Percentiles rank a stretch among this genome's conserved stretches.
Evolutionary conservation across 345 rosid species (phyloP).

Genomic region (Aquilaria sinensis): DNA sequence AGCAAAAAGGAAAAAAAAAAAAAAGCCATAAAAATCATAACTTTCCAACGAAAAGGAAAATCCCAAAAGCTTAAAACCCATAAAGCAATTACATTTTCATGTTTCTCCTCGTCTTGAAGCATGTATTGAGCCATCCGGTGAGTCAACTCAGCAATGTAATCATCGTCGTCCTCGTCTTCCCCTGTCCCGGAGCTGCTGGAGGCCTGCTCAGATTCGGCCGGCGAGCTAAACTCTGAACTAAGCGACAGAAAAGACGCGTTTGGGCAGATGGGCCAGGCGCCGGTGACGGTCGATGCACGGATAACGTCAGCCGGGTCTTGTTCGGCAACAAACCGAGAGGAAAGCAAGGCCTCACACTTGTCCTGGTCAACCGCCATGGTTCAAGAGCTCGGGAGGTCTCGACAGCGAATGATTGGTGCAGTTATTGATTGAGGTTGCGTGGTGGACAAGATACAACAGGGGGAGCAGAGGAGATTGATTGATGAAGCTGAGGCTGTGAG

Average conservation of each 20-base stretch:
- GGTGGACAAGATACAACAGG: constrained; percentile 5
- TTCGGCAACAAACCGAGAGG: constrained; percentile 9
- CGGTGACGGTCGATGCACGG: constrained; percentile 3
- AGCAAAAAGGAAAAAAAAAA: background rate
- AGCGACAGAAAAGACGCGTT: constrained; percentile 13
- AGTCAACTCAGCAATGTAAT: constrained; percentile 55
- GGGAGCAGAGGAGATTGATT: background rate
- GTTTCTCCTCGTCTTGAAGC: constrained; percentile 45
- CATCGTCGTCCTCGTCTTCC: constrained; percentile 41
- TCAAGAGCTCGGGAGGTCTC: too few species aligned
- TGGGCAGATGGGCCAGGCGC: constrained; percentile 1
- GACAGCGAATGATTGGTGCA: constrained; percentile 3
- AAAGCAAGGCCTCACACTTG: constrained; percentile 20
- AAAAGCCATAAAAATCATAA: constrained; percentile 6
- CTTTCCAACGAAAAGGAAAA: too few species aligned
- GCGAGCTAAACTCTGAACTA: constrained; percentile 18
- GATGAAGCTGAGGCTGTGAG: too few species aligned
- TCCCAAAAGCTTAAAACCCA: background rate
- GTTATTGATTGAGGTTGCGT: constrained; percentile 8
- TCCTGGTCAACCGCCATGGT: constrained; percentile 43
- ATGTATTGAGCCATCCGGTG: constrained; percentile 78
- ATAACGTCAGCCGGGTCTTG: background rate
- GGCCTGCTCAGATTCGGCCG: constrained; percentile 24
- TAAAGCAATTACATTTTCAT: constrained; percentile 16
- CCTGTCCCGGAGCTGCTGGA: constrained; percentile 24